Evolutionary conservation across 768 basidiomycete species (phyloP).

Genomic region (Candolleomyces efflorescens): DNA sequence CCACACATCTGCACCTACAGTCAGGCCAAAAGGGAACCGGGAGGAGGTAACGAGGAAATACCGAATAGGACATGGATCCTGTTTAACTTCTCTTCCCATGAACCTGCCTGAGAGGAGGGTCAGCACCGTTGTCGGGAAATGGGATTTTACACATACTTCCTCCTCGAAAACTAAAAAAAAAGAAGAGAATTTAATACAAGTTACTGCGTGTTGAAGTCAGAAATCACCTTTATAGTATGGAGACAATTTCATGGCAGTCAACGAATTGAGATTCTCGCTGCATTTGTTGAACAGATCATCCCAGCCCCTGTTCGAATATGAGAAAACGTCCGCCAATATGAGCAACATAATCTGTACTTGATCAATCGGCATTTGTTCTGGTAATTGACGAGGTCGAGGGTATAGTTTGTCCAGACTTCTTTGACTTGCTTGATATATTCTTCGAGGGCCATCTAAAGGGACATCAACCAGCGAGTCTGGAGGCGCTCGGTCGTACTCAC

Average conservation of each 20-base stretch:
- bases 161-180: slow-evolving; percentile 72
- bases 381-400: slow-evolving; percentile 94
- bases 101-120: slow-evolving; percentile 51
- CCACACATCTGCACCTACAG: slow-evolving; percentile 74
- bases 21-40: slow-evolving; percentile 7
- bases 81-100: slow-evolving; percentile 97
- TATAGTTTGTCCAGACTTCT: slow-evolving; percentile 95
- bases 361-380: slow-evolving; percentile 99
- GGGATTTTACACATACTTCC: slow-evolving; percentile 44
- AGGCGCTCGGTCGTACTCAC: slow-evolving; percentile 31
- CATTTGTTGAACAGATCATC: slow-evolving; percentile 97
- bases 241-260: slow-evolving; percentile 95
- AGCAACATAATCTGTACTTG: slow-evolving; percentile 38
- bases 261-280: slow-evolving; percentile 93
- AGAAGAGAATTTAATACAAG: background rate
- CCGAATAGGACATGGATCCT: slow-evolving; percentile 95
- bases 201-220: background rate
- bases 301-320: slow-evolving; percentile 65
- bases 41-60: slow-evolving; percentile 25
- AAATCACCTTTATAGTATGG: slow-evolving; percentile 90
- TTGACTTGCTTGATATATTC: slow-evolving; percentile 96
- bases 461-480: slow-evolving; percentile 19
- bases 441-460: slow-evolving; percentile 82
- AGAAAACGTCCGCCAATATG: background rate
- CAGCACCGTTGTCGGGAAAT: slow-evolving; percentile 6